These are phyloP conservation scores for Venturia oleaginea DNA, from an alignment of 2,329 filamentous ascomycete species.

Conservation along the genomic window DNA sequence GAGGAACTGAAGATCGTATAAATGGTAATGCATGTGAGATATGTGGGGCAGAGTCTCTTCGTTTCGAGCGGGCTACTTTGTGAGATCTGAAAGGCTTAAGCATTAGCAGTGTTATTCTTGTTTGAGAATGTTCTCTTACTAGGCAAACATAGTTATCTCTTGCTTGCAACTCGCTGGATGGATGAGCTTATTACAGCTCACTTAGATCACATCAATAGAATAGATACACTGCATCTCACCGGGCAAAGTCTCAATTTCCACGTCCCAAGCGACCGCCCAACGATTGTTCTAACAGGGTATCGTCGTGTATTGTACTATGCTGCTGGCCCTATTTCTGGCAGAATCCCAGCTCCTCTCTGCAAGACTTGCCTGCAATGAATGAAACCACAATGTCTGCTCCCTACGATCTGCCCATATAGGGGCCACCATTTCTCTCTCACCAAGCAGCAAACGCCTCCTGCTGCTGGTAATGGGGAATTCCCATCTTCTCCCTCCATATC, in stretches of 20 bases:
- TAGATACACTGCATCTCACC: neutral
- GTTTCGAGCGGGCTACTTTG: too few species aligned
- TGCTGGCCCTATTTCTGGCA: too few species aligned
- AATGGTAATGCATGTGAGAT: too few species aligned
- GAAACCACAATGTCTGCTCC: too few species aligned
- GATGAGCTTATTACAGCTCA: neutral
- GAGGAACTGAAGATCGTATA: neutral
- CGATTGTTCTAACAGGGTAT: too few species aligned
- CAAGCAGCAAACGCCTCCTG: neutral
- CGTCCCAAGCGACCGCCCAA: neutral
- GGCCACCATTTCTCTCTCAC: neutral
- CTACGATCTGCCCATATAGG: neutral
- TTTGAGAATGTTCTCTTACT: too few species aligned
- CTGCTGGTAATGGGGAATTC: neutral
- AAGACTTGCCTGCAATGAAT: too few species aligned
- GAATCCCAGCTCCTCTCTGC: too few species aligned
- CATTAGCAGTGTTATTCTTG: neutral
- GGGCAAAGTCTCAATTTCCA: neutral
- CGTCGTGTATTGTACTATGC: too few species aligned
- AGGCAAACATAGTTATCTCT: too few species aligned
- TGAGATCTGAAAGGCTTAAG: neutral
- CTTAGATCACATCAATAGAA: neutral
- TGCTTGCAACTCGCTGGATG: too few species aligned
- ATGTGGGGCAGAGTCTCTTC: too few species aligned
- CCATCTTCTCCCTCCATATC: neutral